Base-by-base conservation (phyloP, 768 basidiomycete genomes). In the Termitomyces heimii region DNA sequence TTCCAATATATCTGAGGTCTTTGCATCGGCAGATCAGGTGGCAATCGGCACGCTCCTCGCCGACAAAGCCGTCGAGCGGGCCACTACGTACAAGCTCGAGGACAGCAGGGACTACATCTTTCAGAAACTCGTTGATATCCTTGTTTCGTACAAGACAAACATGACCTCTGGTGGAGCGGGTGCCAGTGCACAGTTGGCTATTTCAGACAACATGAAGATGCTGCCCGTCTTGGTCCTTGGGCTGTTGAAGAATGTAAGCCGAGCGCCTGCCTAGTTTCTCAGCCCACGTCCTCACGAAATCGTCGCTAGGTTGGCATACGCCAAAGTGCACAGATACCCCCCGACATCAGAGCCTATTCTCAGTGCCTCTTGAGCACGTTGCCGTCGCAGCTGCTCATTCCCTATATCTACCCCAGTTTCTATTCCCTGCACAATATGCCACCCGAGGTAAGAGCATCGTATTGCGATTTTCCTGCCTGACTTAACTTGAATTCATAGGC, bases 351-450 rank as follows among this genome's bases (percentile, higher is more conserved):
- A 62, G 90, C 94, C 10, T 98, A 98, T 67, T 92, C 97, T 1
- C 95, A 98, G 72, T 88, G 89, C 6, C 75, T 99, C 35, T 78
- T 98, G 63, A 92, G 92, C 1, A 91, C 94, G 8, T 70, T 98
- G 50, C 97, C 97, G 0, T 88, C 93, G 3, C 92, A 99, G 76
- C 72, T 88, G 9, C 82, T 99, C 49, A 79, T 98, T 56, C 94
- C 97, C 0, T 98, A 97, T 71, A 82, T 98, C 63, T 92, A 98
- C 73, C 95, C 97, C 4, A 82, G 82, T 16, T 97, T 99, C 80
- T 98, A 96, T 74, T 90, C 94, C 4, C 74, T 99, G 59, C 96
- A 98, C 75, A 94, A 88, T 68, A 99, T 99, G 97, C 82, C 89
- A 13, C 84, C 89, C 22, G 93, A 97, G 75, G 92, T 93, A 59